Conservation (phyloP, 768 basidiomycete species). For the Cystobasidium tubakii region DNA sequence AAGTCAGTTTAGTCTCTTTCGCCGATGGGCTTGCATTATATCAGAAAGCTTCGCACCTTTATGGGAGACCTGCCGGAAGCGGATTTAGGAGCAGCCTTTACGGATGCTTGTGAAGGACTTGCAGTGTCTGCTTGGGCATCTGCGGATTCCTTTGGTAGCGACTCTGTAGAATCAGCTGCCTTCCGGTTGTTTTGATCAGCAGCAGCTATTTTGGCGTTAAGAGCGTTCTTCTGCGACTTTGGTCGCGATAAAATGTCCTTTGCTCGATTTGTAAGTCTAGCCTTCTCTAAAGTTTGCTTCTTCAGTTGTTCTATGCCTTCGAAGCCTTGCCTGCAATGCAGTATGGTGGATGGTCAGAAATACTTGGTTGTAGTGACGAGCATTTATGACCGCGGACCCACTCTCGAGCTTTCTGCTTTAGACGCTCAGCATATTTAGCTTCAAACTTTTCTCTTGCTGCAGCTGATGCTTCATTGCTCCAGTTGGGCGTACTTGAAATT, state of each 20-base stretch:
- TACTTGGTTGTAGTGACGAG: neutral
- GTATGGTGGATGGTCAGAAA: neutral
- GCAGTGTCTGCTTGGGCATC: neutral
- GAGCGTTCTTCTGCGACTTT: neutral
- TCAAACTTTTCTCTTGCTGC: constrained; percentile 27
- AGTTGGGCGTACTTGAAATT: constrained; percentile 3
- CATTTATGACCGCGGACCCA: neutral
- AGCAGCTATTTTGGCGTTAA: neutral
- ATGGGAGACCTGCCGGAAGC: constrained; percentile 18
- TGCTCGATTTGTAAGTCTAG: constrained; percentile 7
- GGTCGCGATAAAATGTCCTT: constrained; percentile 19
- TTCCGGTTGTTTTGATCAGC: neutral
- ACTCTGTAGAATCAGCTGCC: neutral
- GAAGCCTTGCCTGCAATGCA: constrained; percentile 18
- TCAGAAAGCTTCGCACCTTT: neutral
- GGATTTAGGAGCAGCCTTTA: neutral
- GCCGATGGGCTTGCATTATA: too few relatives aligned
- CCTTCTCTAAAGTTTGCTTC: constrained; percentile 2
- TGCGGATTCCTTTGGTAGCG: neutral
- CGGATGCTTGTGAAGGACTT: neutral
- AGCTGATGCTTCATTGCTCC: constrained; percentile 24
- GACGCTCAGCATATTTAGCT: constrained; percentile 23
- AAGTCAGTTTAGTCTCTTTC: neutral
- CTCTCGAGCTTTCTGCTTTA: constrained; percentile 31
- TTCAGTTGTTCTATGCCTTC: constrained; percentile 21